Evolutionary conservation across 2,329 filamentous ascomycete species (phyloP).

Genomic region (Cytospora piceae): DNA sequence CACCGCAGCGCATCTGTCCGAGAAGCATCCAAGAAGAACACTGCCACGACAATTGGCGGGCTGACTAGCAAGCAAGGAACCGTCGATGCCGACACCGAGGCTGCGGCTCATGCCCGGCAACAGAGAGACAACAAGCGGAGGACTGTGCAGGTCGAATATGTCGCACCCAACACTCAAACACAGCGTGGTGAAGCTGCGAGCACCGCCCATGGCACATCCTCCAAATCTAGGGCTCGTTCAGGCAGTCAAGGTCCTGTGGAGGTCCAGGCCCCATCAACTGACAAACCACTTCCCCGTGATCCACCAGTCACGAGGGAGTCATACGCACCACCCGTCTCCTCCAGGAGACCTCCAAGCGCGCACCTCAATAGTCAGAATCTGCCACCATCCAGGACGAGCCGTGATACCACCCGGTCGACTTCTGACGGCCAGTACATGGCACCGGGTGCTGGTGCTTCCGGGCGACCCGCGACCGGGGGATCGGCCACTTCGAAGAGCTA

Average conservation of each 20-base stretch:
- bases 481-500: conserved; percentile 70
- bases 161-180: conserved; percentile 86
- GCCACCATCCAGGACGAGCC: conserved; percentile 51
- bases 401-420: conserved; percentile 55
- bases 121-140: conserved; percentile 89
- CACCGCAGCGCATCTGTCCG: conserved; percentile 91
- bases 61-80: conserved; percentile 75
- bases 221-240: conserved; percentile 57
- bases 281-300: conserved; percentile 65
- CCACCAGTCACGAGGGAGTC: conserved; percentile 53
- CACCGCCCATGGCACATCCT: conserved; percentile 35
- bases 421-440: conserved; percentile 60
- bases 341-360: conserved; percentile 53
- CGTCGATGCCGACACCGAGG: conserved; percentile 68
- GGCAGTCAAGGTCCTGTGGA: conserved; percentile 58
- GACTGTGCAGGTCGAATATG: conserved; percentile 97
- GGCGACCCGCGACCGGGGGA: conserved; percentile 78
- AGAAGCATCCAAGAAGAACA: conserved; percentile 74
- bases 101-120: conserved; percentile 55
- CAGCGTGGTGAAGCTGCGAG: conserved; percentile 62
- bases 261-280: conserved; percentile 40
- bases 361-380: conserved; percentile 49
- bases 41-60: conserved; percentile 57
- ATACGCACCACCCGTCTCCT: conserved; percentile 40
- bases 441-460: conserved; percentile 49